Conservation (phyloP, 768 basidiomycete species). For the Trametes cinnabarina region DNA sequence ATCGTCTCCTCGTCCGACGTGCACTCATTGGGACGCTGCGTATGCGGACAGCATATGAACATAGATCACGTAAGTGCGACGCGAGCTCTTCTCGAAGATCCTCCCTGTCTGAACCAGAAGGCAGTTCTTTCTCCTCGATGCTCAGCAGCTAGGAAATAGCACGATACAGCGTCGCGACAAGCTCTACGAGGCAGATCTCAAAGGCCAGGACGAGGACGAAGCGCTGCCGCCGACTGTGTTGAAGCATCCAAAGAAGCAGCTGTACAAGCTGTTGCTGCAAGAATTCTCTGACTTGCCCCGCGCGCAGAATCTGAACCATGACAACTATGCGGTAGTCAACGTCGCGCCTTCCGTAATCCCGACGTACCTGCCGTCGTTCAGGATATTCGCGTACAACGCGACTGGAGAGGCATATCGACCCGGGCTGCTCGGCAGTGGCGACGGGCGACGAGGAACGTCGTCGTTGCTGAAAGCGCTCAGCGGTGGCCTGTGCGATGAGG, state of each 20-base stretch:
- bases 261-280: conserved; percentile 57
- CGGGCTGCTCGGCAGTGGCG: conserved; percentile 45
- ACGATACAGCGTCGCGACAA: conserved; percentile 10
- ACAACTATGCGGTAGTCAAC: conserved; percentile 73
- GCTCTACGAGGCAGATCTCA: not conserved
- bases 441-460: conserved; percentile 10
- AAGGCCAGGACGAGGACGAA: conserved; percentile 2
- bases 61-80: conserved; percentile 60
- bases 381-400: conserved; percentile 81
- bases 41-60: conserved; percentile 67
- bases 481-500: conserved; percentile 44
- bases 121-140: conserved; percentile 36
- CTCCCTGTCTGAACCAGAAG: not conserved
- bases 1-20: conserved; percentile 14
- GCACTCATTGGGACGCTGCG: conserved; percentile 28
- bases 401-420: conserved; percentile 37
- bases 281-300: conserved; percentile 67
- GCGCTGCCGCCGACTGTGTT: not conserved
- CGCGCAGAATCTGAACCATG: conserved; percentile 50
- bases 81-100: conserved; percentile 5
- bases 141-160: conserved; percentile 25
- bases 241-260: conserved; percentile 31
- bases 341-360: conserved; percentile 82
- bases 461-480: conserved; percentile 11
- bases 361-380: conserved; percentile 80